Percentiles rank a stretch among this genome's conserved stretches.
Evolutionary conservation across 345 rosid genomes (phyloP).

Genomic region (Populus deltoides): DNA sequence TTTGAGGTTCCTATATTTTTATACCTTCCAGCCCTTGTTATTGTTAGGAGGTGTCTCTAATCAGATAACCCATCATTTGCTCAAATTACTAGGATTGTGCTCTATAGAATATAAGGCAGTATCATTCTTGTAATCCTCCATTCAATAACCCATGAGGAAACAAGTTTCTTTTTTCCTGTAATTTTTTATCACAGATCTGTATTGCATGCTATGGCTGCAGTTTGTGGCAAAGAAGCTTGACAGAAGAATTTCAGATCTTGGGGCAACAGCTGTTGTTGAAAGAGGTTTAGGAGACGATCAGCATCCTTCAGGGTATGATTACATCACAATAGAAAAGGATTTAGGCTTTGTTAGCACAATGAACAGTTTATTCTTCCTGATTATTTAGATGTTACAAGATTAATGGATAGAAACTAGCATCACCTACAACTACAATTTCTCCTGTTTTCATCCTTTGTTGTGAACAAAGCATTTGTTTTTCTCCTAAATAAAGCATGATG

Average conservation of each 20-base stretch:
- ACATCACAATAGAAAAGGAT: too few species aligned
- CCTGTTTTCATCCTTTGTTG: too few species aligned
- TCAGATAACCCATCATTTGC: neutral
- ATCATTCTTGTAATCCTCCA: neutral
- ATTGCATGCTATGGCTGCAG: constrained; percentile 43
- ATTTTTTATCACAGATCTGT: neutral
- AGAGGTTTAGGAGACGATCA: constrained; percentile 96
- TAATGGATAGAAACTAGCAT: too few species aligned
- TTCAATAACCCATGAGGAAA: constrained; percentile 1
- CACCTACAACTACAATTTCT: too few species aligned
- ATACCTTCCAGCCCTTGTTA: neutral
- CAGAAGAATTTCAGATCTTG: constrained; percentile 82
- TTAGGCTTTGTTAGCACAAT: too few species aligned
- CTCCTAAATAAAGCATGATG: neutral
- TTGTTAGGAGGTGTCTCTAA: neutral
- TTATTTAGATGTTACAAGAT: too few species aligned
- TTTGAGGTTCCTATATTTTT: neutral
- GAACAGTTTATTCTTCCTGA: too few species aligned
- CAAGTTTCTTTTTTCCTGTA: neutral
- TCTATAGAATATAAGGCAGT: neutral
- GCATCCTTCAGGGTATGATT: constrained; percentile 91
- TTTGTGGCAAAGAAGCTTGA: constrained; percentile 96
- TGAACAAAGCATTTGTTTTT: neutral
- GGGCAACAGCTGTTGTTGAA: constrained; percentile 62
- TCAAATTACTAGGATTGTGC: neutral